phyloP scores from a whole-genome alignment of 768 basidiomycete species.

The Tricholoma flavovirens region DNA sequence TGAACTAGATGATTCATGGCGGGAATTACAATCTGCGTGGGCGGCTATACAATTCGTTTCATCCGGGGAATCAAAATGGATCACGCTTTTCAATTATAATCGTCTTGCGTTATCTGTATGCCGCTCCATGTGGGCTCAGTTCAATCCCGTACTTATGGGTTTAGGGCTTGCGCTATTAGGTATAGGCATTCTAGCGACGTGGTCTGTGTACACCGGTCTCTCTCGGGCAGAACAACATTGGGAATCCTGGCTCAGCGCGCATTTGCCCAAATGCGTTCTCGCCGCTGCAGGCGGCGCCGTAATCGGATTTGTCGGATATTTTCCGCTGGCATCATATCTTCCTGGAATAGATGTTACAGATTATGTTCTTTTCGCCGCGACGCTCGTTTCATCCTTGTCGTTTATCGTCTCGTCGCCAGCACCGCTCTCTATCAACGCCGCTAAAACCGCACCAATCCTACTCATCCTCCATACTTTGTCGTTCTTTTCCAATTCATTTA shows the following conservation, averaged over 20 bases:
- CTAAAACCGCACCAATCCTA: slow-evolving; percentile 36
- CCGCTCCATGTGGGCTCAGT: slow-evolving; percentile 91
- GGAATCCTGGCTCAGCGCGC: slow-evolving; percentile 36
- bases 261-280: slow-evolving; percentile 25
- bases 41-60: slow-evolving; percentile 21
- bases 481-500: slow-evolving; percentile 93
- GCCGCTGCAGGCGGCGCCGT: slow-evolving; percentile 34
- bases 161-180: slow-evolving; percentile 63
- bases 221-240: slow-evolving; percentile 31
- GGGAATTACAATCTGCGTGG: slow-evolving; percentile 44
- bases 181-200: slow-evolving; percentile 47
- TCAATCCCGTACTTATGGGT: slow-evolving; percentile 73
- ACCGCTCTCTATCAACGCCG: slow-evolving; percentile 22
- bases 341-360: slow-evolving; percentile 50
- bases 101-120: slow-evolving; percentile 63
- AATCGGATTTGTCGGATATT: slow-evolving; percentile 27
- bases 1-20: slow-evolving; percentile 69
- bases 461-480: slow-evolving; percentile 65
- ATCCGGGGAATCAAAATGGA: slow-evolving; percentile 26
- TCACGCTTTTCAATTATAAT: slow-evolving; percentile 47
- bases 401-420: slow-evolving; percentile 39
- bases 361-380: slow-evolving; percentile 41
- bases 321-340: slow-evolving; percentile 26
- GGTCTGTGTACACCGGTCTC: slow-evolving; percentile 50
- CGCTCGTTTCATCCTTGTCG: slow-evolving; percentile 40